Base-by-base conservation (phyloP, 345 rosid genomes). In the Bretschneidera sinensis region DNA sequence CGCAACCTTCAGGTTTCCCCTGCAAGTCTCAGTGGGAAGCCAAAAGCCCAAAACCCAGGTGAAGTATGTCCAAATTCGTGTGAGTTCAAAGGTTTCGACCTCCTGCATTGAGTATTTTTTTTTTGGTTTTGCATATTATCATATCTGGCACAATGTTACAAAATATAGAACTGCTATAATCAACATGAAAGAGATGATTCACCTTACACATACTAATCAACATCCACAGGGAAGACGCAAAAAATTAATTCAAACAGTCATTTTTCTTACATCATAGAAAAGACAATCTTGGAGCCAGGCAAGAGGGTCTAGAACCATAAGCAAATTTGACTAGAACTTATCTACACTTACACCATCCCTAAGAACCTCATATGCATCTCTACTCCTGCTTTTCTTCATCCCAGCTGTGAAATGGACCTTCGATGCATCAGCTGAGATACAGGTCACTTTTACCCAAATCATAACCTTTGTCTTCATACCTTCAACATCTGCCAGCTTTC, bases 401-500 rank as follows among this genome's bases (percentile, higher is more conserved):
- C 99, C 97, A 0, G 91, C 89, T 0, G 79, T 79, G 71, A 94
- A 87, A 66, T 91, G 79, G 19, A 91, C 89, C 81, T 90, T 94
- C 13, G 91, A 55, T 6, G 87, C 73, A 1, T 85, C 95, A 6
- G 92, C 80, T 43, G 91, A 48, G 61, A 94, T 77, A 43, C 76
- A 72, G 16, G 82, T 82, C 59, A 94, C 95, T 70, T 94, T 91
- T 52, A 88, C 86, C 99, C 99, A 91, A 9, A 90, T 72, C 80
- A 94, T 62, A 22, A 86, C 79, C 71, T 91, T 94, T 0, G 97
- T 90, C 82, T 94, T 94, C 80, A 94, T 62, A 55, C 99, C 99
- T 64, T 86, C 96, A 43, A 94, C 74, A 13, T 90, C 99, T 0
- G 72, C 81, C 5, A 94, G 79, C 76, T 88, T 91, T 25, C 97